phyloP scores from a whole-genome alignment of 2,329 filamentous ascomycete genomes.

The Curvularia lunata region DNA sequence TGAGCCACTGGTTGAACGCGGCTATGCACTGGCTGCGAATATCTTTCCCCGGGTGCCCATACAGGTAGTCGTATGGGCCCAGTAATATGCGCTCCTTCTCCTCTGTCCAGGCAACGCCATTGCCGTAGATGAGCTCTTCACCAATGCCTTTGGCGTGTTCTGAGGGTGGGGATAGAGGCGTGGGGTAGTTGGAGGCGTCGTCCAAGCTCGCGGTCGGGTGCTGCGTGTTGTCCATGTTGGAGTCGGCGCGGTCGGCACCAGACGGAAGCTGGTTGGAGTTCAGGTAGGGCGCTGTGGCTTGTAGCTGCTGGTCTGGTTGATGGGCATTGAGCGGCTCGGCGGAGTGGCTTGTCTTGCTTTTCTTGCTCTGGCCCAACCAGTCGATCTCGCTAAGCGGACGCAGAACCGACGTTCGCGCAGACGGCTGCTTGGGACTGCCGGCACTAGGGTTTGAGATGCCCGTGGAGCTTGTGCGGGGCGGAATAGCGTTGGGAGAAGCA shows the following conservation, averaged over 20 bases:
- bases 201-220: slow-evolving; percentile 10
- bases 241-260: slow-evolving; percentile 4
- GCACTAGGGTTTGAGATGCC: slow-evolving; percentile 41
- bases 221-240: slow-evolving; percentile 6
- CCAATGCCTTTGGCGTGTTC: slow-evolving; percentile 38
- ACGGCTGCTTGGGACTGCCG: slow-evolving; percentile 32
- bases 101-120: slow-evolving; percentile 64
- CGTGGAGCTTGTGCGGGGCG: slow-evolving; percentile 48
- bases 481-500: slow-evolving; percentile 50
- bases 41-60: slow-evolving; percentile 81
- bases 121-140: slow-evolving; percentile 52
- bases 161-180: slow-evolving; percentile 38
- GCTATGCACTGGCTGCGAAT: slow-evolving; percentile 80
- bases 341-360: slow-evolving; percentile 44
- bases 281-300: slow-evolving; percentile 20
- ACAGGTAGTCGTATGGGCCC: slow-evolving; percentile 81
- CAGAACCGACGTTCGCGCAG: slow-evolving; percentile 36
- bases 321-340: slow-evolving; percentile 21
- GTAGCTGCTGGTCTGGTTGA: slow-evolving; percentile 9
- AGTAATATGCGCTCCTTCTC: slow-evolving; percentile 79
- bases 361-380: slow-evolving; percentile 50
- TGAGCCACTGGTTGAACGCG: slow-evolving; percentile 81
- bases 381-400: slow-evolving; percentile 49
- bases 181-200: slow-evolving; percentile 34
- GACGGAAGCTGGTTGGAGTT: not conserved